These are phyloP conservation scores for Arthrinium puccinioides DNA, from an alignment of 2,329 filamentous ascomycete species.

Conservation along the genomic window DNA sequence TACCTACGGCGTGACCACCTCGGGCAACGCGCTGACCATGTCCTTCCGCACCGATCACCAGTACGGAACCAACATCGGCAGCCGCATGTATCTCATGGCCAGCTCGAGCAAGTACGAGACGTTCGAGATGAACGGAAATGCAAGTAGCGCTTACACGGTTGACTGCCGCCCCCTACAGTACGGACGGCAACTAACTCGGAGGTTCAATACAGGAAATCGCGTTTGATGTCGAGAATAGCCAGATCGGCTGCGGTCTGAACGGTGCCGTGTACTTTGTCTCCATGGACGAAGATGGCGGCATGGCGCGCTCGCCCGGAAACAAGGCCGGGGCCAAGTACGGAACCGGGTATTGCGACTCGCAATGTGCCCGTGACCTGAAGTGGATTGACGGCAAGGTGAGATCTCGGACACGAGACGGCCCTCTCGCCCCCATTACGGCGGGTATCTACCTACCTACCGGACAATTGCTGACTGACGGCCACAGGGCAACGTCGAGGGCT, in stretches of 20 bases:
- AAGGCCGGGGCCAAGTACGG: conserved; percentile 44
- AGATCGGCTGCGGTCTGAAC: conserved; percentile 52
- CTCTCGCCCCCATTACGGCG: no score
- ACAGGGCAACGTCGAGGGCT: conserved; percentile 36
- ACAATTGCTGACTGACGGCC: not conserved
- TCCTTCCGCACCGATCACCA: conserved; percentile 40
- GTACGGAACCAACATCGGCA: conserved; percentile 25
- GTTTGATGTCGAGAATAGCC: conserved; percentile 55
- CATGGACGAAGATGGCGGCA: conserved; percentile 47
- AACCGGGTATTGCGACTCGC: conserved; percentile 47
- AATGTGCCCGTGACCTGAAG: conserved; percentile 39
- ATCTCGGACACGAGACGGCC: no score
- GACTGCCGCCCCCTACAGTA: no score
- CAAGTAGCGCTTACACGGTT: no score
- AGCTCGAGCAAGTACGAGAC: conserved; percentile 45
- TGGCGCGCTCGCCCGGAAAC: conserved; percentile 35
- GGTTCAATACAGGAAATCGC: no score
- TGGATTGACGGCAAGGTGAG: conserved; percentile 41
- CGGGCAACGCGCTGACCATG: conserved; percentile 33
- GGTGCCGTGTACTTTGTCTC: conserved; percentile 50
- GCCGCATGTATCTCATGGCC: conserved; percentile 48
- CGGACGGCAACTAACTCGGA: no score
- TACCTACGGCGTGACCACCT: conserved; percentile 35
- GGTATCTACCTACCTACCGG: not conserved
- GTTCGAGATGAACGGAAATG: conserved; percentile 47